Base-by-base conservation (phyloP, 768 basidiomycete species). In the Boletus fagicola region DNA sequence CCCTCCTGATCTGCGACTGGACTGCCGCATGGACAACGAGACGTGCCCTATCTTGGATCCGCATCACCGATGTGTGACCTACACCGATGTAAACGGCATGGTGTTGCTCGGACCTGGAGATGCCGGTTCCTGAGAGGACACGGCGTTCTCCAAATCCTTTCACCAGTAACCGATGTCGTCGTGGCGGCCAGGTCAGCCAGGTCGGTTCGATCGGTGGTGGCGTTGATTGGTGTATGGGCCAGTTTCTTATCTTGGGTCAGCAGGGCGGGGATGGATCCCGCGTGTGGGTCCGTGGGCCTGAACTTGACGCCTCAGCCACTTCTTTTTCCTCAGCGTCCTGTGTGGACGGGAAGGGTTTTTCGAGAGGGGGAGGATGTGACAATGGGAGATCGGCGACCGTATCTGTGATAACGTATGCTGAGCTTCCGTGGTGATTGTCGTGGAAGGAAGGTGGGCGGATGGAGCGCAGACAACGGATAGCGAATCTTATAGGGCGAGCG, bases 1-100 rank as follows among this genome's bases (percentile, higher is more conserved):
- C 26, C 39, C 16, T 6, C 46, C 46, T 53, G 57, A 60, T 60
- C 46, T 60, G 42, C 51, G 11, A 36, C 49, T 28, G 20, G 31
- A 38, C 20, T 1, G n/a, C 20, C 10, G 7, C 46, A 60, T 59
- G 39, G 39, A 35, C n/a, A 31, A 36, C n/a, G 5, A 38, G 35
- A 18, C 22, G 12, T 39, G 2, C 13, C 33, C 18, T 38, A 18
- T 18, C 36, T 18, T 11, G 36, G 16, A 38, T 18, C 36, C 36
- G 36, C 36, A 16, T 38, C 36, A 38, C 36, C 18, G 16, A 38
- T 38, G 18, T 16, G 36, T 18, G 36, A 38, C 15, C 16, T 39
- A 39, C 38, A 9, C 38, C 18, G 18, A 9, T 39, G 16, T 39
- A 18, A 7, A 38, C 16, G 16, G 6, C 30, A 8, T 31, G 10